Conservation (phyloP, 306 rosid species). For the Pyrus communis region DNA sequence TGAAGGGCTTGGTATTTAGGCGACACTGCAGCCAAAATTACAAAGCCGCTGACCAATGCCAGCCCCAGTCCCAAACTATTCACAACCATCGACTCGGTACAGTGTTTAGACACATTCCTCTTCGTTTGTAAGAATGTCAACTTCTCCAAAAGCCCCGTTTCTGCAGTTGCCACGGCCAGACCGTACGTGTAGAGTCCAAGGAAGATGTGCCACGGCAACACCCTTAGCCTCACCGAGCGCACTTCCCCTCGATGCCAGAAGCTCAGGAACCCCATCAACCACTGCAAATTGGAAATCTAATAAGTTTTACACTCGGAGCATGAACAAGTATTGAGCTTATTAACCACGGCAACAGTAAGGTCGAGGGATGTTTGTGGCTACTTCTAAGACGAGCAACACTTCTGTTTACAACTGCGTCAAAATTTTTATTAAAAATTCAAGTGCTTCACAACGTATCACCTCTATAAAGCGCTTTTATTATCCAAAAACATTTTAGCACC, state of each 20-base stretch:
- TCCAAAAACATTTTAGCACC: too few species aligned
- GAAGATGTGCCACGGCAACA: conserved; percentile 87
- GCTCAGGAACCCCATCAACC: conserved; percentile 77
- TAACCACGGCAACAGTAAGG: too few species aligned
- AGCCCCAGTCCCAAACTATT: conserved; percentile 59
- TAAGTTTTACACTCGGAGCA: background rate
- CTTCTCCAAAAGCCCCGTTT: conserved; percentile 84
- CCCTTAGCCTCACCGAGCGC: conserved; percentile 39
- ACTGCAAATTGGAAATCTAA: conserved; percentile 32
- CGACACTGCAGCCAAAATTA: conserved; percentile 64
- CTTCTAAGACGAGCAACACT: too few species aligned
- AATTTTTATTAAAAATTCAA: too few species aligned
- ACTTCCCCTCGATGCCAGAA: conserved; percentile 87
- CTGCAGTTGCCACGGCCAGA: conserved; percentile 79
- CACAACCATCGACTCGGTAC: conserved; percentile 56
- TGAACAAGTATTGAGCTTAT: too few species aligned
- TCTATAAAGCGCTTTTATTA: too few species aligned
- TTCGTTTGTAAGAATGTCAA: conserved; percentile 63
- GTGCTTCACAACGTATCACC: too few species aligned
- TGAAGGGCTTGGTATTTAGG: conserved; percentile 41
- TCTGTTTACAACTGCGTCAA: too few species aligned
- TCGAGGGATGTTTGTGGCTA: too few species aligned
- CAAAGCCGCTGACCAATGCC: conserved; percentile 60
- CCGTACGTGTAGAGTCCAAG: conserved; percentile 73
- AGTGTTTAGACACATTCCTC: conserved; percentile 43